A percentile compares a stretch with the other conserved stretches of the same genome.
Evolutionary conservation across 106 monocot genomes (phyloP).

Genomic region (Allium cepa): DNA sequence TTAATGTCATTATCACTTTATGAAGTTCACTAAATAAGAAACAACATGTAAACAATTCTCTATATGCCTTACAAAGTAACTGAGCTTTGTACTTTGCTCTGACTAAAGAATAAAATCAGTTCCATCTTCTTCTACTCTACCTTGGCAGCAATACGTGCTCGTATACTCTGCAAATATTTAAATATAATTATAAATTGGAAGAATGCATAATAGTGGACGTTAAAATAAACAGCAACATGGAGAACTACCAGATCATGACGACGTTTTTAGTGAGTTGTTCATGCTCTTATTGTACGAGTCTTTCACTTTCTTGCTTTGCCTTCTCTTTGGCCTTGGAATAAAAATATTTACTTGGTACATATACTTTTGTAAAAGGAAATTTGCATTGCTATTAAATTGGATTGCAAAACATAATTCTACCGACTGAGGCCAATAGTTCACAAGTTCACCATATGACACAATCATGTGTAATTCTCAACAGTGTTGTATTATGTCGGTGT

Average conservation of each 20-base stretch:
- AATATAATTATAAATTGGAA: slow-evolving; percentile 5
- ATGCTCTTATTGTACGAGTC: slow-evolving; percentile 70
- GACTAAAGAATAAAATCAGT: slow-evolving; percentile 83
- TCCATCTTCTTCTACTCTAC: slow-evolving; percentile 92
- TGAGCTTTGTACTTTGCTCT: slow-evolving; percentile 93
- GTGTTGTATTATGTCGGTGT: too few relatives aligned
- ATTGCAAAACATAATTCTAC: too few relatives aligned
- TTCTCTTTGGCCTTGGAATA: slow-evolving; percentile 77
- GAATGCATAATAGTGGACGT: neutral
- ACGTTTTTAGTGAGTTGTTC: slow-evolving; percentile 84
- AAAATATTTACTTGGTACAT: neutral
- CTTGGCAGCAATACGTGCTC: slow-evolving; percentile 98
- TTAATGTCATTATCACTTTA: neutral
- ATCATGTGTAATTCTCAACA: too few relatives aligned
- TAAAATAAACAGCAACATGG: neutral
- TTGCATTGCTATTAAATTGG: too few relatives aligned
- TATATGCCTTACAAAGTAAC: slow-evolving; percentile 86
- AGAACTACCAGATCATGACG: slow-evolving; percentile 75
- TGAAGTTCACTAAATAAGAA: neutral
- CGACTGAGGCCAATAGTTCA: too few relatives aligned
- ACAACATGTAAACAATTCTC: neutral
- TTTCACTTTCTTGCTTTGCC: slow-evolving; percentile 93
- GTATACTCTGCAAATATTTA: slow-evolving; percentile 47
- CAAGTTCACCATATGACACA: too few relatives aligned
- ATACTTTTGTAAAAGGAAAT: neutral